These are phyloP conservation scores for Rhodotorula paludigena DNA, from an alignment of 768 basidiomycete genomes.

Conservation along the genomic window DNA sequence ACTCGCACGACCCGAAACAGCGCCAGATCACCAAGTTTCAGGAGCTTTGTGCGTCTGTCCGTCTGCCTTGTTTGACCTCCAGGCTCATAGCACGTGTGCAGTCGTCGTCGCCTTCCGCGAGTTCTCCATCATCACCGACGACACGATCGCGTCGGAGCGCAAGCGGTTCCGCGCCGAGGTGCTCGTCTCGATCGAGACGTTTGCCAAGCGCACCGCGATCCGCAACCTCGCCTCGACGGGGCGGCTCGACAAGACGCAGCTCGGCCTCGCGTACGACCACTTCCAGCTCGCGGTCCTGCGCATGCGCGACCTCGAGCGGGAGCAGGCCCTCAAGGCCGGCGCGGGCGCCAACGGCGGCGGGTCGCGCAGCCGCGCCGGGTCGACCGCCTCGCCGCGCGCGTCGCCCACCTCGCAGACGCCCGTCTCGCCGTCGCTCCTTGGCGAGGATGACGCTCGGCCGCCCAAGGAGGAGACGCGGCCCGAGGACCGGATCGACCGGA, in stretches of 20 bases:
- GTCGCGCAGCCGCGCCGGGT: slow-evolving; percentile 20
- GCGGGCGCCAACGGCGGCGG: background rate
- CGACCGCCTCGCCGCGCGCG: background rate
- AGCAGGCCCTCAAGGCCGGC: background rate
- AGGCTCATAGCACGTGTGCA: slow-evolving; percentile 46
- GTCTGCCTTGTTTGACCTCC: no score
- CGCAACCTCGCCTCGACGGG: slow-evolving; percentile 76
- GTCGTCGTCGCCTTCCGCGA: slow-evolving; percentile 96
- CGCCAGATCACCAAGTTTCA: slow-evolving; percentile 96
- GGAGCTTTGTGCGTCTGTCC: slow-evolving; percentile 57
- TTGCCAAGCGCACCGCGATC: slow-evolving; percentile 84
- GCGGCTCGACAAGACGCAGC: slow-evolving; percentile 79
- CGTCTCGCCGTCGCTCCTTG: slow-evolving; percentile 22
- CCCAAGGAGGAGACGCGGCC: slow-evolving; percentile 62
- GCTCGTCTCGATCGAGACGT: slow-evolving; percentile 84
- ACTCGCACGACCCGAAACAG: slow-evolving; percentile 76
- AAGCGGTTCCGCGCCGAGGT: slow-evolving; percentile 81
- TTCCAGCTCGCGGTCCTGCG: slow-evolving; percentile 45
- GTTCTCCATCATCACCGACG: slow-evolving; percentile 85
- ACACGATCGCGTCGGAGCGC: slow-evolving; percentile 81
- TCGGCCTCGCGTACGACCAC: slow-evolving; percentile 78
- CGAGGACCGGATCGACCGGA: slow-evolving; percentile 80
- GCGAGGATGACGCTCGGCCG: slow-evolving; percentile 15
- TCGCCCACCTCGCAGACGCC: background rate
- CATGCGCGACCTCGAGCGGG: slow-evolving; percentile 23